A percentile compares a stretch with the other conserved stretches of the same genome.
phyloP scores from a whole-genome alignment of 75 land plant genomes.

The Cryptomeria japonica region DNA sequence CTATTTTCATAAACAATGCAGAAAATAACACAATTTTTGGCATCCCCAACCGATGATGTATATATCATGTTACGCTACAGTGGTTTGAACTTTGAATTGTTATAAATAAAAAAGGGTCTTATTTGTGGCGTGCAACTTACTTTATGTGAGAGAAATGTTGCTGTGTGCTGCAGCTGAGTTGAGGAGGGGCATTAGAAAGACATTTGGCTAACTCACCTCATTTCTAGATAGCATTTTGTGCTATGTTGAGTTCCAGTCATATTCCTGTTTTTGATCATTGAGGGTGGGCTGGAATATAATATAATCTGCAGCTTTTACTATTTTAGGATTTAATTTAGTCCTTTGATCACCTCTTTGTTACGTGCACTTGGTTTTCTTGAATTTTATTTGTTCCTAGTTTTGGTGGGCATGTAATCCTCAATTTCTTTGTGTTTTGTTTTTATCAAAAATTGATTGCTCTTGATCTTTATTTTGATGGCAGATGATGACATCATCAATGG shows the following conservation, averaged over 20 bases:
- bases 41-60: not conserved
- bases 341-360: not conserved
- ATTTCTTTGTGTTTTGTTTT: not conserved
- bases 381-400: not conserved
- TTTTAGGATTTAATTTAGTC: not conserved
- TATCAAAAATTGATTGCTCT: not conserved
- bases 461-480: constrained; percentile 6
- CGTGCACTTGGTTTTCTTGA: not conserved
- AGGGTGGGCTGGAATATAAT: not conserved
- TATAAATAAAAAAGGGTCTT: not conserved
- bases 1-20: not conserved
- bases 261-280: not conserved
- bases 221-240: not conserved
- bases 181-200: not conserved
- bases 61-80: not conserved
- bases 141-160: not conserved
- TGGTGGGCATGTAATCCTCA: not conserved
- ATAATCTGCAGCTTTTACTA: not conserved
- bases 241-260: not conserved
- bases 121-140: not conserved
- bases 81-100: not conserved
- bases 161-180: not conserved
- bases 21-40: not conserved
- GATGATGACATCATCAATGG: constrained; percentile 24
- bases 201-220: not conserved